Base-by-base conservation (phyloP, 805 yeast genomes). In the Clavispora phyllophila region DNA sequence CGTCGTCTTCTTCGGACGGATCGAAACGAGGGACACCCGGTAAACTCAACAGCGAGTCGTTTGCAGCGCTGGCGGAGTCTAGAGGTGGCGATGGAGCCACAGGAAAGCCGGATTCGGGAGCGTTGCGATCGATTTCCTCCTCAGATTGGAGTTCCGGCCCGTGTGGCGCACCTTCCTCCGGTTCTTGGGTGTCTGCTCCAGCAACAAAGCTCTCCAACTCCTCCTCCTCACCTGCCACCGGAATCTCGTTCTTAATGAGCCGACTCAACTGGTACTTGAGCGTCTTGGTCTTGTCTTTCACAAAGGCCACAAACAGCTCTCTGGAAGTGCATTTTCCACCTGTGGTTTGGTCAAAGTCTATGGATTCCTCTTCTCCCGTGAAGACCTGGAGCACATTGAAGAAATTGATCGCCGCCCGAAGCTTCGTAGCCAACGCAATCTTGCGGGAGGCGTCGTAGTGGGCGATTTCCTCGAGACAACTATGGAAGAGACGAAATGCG, bases 261-360 rank as follows among this genome's bases (percentile, higher is more conserved):
- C 60, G 52, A 19, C 72, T 58, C 50, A 69, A 62, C 26, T 68
- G 70, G 40, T 47, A 67, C 54, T 35, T 69, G 67, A 51, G 71
- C 68, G 33, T 72, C 80, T 58, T 83, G 78, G 5, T 80, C 28
- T 72, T 70, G 1, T 79, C 81, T 6, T 57, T 57, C 45, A 67
- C 73, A 29, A 68, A 51, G 0, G 78, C 70, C 47, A 68, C 73
- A 40, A 82, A 56, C 22, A 82, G 81, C 29, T 85, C 61, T 7
- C 78, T 72, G 13, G 83, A 76, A 48, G 80, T 84, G 55, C 66
- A 82, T 56, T 82, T 82, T 13, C 85, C 77, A 50, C 76, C 84
- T 54, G 78, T 79, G 37, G 73, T 67, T 54, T 78, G 77, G n/a
- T 43, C 42, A 55, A 56, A 67, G 43, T 69, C 67, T 10, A 69